Conservation (phyloP, 768 basidiomycete genomes). For the Infundibulicybe gibba region DNA sequence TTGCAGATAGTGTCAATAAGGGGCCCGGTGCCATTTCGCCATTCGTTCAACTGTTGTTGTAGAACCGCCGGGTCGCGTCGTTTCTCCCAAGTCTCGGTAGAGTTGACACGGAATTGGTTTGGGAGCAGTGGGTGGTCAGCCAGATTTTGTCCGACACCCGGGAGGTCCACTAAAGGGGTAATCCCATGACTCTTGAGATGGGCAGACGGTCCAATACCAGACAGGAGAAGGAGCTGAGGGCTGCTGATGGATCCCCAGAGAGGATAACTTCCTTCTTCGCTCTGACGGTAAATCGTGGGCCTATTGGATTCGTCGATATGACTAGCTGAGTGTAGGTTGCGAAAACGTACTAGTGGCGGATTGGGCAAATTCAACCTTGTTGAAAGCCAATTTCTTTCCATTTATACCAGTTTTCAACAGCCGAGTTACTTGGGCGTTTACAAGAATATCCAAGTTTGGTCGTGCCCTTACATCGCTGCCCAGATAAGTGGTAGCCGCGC, state of each 20-base stretch:
- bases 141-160: conserved; percentile 25
- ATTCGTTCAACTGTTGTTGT: too few species aligned
- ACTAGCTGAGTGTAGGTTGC: too few species aligned
- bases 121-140: conserved; percentile 20
- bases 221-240: conserved; percentile 24
- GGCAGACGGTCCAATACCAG: conserved; percentile 22
- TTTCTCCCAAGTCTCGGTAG: conserved; percentile 12
- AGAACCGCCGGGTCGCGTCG: too few species aligned
- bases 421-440: conserved; percentile 5
- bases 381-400: too few species aligned
- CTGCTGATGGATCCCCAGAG: conserved; percentile 25
- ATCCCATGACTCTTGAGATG: conserved; percentile 15
- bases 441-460: conserved; percentile 18
- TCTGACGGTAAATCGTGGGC: too few species aligned
- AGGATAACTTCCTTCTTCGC: conserved; percentile 27
- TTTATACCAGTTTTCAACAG: too few species aligned
- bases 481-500: conserved; percentile 23
- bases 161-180: conserved; percentile 19
- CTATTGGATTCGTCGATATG: too few species aligned
- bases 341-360: too few species aligned
- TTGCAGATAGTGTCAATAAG: conserved; percentile 15
- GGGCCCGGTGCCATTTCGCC: conserved; percentile 13
- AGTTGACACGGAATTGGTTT: conserved; percentile 16
- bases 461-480: conserved; percentile 9
- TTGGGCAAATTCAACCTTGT: too few species aligned